Evolutionary conservation across 768 basidiomycete genomes (phyloP).

Genomic region (Pleurotus sapidus): DNA sequence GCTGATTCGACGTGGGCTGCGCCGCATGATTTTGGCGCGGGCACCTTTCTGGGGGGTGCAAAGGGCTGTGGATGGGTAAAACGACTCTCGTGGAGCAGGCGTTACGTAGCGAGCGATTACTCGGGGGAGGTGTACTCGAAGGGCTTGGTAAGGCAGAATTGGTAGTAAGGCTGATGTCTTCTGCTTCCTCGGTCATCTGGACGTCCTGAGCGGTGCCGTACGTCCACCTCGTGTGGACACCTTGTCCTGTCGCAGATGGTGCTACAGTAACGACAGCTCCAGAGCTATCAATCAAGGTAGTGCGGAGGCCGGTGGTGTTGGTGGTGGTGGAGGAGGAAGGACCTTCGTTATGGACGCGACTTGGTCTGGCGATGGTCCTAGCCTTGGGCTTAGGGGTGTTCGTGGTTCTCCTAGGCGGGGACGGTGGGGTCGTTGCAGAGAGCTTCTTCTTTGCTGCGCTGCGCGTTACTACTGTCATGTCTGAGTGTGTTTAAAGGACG

Average conservation of each 20-base stretch:
- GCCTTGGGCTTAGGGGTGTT: no score
- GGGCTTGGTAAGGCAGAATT: background rate
- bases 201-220: background rate
- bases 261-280: slow-evolving; percentile 2
- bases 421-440: no score
- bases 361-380: no score
- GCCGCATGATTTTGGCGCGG: background rate
- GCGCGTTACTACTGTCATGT: slow-evolving; percentile 4
- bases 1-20: background rate
- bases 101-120: slow-evolving; percentile 1
- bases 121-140: background rate
- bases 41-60: slow-evolving; percentile 5
- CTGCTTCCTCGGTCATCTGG: background rate
- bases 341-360: no score
- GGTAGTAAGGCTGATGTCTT: background rate
- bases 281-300: background rate
- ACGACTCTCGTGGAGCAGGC: slow-evolving; percentile 5
- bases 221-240: slow-evolving; percentile 8
- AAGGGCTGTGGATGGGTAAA: slow-evolving; percentile 3
- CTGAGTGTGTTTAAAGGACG: background rate
- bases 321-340: background rate
- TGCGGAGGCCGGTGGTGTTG: background rate
- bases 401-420: no score
- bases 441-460: slow-evolving; percentile 7
- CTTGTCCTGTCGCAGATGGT: slow-evolving; percentile 10